A percentile compares a stretch with the other conserved stretches of the same genome.
phyloP scores from a whole-genome alignment of 2,329 filamentous ascomycete genomes.

The Colletotrichum phormii region DNA sequence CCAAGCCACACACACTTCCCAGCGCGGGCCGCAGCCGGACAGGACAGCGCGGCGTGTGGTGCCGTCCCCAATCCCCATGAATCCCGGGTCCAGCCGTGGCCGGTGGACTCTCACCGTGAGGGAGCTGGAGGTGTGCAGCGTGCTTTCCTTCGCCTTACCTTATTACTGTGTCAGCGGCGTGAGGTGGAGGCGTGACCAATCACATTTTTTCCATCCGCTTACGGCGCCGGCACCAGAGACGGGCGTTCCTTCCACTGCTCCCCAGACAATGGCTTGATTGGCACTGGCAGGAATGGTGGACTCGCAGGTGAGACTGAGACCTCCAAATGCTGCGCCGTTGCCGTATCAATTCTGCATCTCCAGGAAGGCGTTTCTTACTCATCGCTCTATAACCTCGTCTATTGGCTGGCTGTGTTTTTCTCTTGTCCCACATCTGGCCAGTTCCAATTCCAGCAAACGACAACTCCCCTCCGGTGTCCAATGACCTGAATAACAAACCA shows the following conservation, averaged over 20 bases:
- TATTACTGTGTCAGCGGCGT: too few relatives aligned
- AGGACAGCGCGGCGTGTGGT: not conserved
- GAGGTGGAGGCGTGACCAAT: constrained; percentile 10
- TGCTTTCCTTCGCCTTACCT: not conserved
- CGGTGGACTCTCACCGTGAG: constrained; percentile 7
- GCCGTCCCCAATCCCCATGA: not conserved
- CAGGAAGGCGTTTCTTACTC: constrained; percentile 18
- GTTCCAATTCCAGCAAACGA: not conserved
- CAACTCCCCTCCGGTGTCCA: not conserved
- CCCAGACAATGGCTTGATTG: not conserved
- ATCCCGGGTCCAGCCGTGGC: constrained; percentile 23
- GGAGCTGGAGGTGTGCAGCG: not conserved
- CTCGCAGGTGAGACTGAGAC: constrained; percentile 18
- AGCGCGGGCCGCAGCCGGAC: not conserved
- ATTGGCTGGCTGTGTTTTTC: not conserved
- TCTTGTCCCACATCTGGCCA: not conserved
- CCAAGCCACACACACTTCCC: not conserved
- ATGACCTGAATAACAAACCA: not conserved
- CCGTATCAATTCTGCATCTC: constrained; percentile 20
- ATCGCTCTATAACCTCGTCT: not conserved
- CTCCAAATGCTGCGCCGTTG: constrained; percentile 9
- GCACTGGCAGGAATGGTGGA: not conserved
- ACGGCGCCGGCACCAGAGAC: constrained; percentile 4
- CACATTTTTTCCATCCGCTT: constrained; percentile 26
- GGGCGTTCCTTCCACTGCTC: not conserved